These are phyloP conservation scores for Ophiostoma australiae DNA, from an alignment of 2,329 filamentous ascomycete genomes.

Conservation along the genomic window DNA sequence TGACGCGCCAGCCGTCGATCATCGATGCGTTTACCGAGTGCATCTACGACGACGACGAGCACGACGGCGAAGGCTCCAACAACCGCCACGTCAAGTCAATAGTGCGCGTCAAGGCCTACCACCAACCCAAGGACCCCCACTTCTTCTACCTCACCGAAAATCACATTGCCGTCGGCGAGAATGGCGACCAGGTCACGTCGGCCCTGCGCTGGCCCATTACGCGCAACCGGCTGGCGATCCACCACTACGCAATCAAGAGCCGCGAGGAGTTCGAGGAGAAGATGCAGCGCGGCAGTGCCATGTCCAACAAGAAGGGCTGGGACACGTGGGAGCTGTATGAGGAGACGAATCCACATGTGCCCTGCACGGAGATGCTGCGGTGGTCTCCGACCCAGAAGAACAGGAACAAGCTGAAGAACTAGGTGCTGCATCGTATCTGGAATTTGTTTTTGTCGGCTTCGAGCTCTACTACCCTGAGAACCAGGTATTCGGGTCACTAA, in stretches of 20 bases:
- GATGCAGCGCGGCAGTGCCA: conserved; percentile 25
- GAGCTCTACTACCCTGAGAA: neutral
- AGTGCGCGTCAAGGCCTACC: conserved; percentile 19
- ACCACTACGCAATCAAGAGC: conserved; percentile 25
- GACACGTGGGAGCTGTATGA: conserved; percentile 21
- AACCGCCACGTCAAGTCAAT: conserved; percentile 26
- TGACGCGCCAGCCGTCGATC: conserved; percentile 21
- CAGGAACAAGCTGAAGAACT: neutral
- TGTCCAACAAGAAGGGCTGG: conserved; percentile 26
- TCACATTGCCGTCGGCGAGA: conserved; percentile 23
- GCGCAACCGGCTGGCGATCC: conserved; percentile 23
- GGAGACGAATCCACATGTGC: conserved; percentile 16
- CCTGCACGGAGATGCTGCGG: conserved; percentile 24
- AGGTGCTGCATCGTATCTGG: neutral
- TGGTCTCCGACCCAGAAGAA: conserved; percentile 19
- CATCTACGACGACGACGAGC: conserved; percentile 20
- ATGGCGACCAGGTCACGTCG: conserved; percentile 19
- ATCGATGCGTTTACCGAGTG: conserved; percentile 22
- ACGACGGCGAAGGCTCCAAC: conserved; percentile 15
- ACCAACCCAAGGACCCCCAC: conserved; percentile 22
- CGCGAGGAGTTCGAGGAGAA: conserved; percentile 24
- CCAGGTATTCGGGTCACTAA: neutral
- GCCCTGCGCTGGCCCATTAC: conserved; percentile 20
- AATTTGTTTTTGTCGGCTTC: neutral
- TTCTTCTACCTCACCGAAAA: conserved; percentile 18